Evolutionary conservation across 2,329 filamentous ascomycete genomes (phyloP), one percentile per base, ranked within the genome.

Genomic region (Aureobasidium namibiae): DNA sequence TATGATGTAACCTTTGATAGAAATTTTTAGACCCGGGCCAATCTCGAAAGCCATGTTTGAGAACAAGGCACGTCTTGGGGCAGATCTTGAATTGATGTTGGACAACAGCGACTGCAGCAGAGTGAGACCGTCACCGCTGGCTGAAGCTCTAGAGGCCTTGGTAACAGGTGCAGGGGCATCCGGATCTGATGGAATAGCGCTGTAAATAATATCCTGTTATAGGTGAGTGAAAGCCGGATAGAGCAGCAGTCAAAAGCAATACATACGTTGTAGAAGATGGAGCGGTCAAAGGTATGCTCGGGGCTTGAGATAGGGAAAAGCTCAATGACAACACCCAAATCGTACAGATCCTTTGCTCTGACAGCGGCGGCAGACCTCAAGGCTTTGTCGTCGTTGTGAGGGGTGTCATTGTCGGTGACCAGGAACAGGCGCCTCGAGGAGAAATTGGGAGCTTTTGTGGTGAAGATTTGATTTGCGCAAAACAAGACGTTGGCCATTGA

Each of bases 401-500:
- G 94, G 64, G 91, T 82, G 70, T 97, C 94, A 64, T 95, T 90
- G 71, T 97, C 91, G 0, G 94, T 97, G 59, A 99, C 90, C 63
- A 99, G 84, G 74, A 99, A 99, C n/a, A 99, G 76, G 34, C 94
- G 84, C 62, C 92, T 81, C 6, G 92, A 97, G 4, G 90, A 87
- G 71, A 97, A 97, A 68, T 96, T 97, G 18, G 94, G 86, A 0
- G 94, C 92, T 70, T 89, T 95, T 3, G 90, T 96, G 1, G 92
- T 96, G 70, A 99, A 96, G 54, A 97, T 89, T 69, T 96, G 91
- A 65, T 97, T 97, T 38, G 91, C 92, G 66, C 92, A 95, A 70
- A 96, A 96, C 1, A 99, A 79, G 2, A 99, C 81, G 67, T 92
- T 95, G 10, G 89, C 84, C 86, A 99, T 95, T 34, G 86, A 85